Conservation (phyloP, 352 stramenopile species). For the Nothophytophthora sp. region DNA sequence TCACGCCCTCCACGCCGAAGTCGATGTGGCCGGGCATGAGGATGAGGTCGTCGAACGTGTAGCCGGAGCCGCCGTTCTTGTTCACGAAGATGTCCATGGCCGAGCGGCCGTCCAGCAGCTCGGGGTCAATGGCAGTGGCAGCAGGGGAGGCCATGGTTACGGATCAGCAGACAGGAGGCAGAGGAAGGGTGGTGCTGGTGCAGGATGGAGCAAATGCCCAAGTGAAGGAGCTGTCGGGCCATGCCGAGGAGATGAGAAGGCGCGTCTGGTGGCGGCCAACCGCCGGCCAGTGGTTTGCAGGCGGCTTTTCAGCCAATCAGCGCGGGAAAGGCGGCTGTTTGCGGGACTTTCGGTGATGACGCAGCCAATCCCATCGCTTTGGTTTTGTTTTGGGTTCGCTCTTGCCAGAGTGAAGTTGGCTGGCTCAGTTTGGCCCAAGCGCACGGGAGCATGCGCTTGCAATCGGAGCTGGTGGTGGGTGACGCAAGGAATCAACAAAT, state of each 20-base stretch:
- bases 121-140: slow-evolving; percentile 35
- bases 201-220: slow-evolving; percentile 32
- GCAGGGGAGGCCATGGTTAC: slow-evolving; percentile 26
- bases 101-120: slow-evolving; percentile 74
- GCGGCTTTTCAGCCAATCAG: slow-evolving; percentile 45
- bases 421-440: too few relatives aligned
- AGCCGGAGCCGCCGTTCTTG: slow-evolving; percentile 85
- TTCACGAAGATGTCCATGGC: slow-evolving; percentile 85
- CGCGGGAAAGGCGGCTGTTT: not conserved
- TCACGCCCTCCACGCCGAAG: slow-evolving; percentile 80
- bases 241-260: slow-evolving; percentile 7
- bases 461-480: too few relatives aligned
- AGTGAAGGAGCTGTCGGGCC: slow-evolving; percentile 37
- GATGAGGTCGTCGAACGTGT: slow-evolving; percentile 84
- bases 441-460: too few relatives aligned
- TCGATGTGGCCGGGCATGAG: slow-evolving; percentile 81
- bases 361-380: slow-evolving; percentile 19
- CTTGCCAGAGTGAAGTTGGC: too few relatives aligned
- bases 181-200: not conserved
- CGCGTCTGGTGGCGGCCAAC: slow-evolving; percentile 4
- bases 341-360: too few relatives aligned
- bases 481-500: too few relatives aligned
- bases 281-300: slow-evolving; percentile 47
- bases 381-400: too few relatives aligned
- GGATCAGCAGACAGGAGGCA: not conserved